phyloP scores from a whole-genome alignment of 257 asterid genomes.

The Haberlea rhodopensis region DNA sequence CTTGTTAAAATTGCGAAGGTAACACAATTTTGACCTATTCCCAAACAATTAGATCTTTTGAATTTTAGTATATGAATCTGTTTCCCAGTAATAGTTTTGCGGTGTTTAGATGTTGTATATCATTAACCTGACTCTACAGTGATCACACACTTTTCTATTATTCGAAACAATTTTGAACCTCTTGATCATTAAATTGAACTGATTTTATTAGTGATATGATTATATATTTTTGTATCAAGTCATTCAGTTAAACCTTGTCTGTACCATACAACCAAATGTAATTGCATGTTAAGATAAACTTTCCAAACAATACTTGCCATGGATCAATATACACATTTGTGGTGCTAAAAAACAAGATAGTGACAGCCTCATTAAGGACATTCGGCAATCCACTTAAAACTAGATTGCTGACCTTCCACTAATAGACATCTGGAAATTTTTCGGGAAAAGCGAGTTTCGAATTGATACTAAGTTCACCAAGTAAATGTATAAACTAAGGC shows the following conservation, averaged over 20 bases:
- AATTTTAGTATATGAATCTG: neutral
- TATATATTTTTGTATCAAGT: neutral
- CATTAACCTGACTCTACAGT: no score
- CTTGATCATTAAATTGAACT: no score
- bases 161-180: neutral
- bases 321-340: neutral
- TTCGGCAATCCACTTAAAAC: neutral
- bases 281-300: neutral
- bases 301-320: neutral
- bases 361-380: neutral
- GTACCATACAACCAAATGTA: neutral
- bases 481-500: neutral
- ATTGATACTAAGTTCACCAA: slow-evolving; percentile 3
- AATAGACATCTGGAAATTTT: neutral
- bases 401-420: slow-evolving; percentile 10
- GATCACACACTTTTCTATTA: neutral
- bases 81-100: neutral
- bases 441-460: neutral
- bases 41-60: neutral
- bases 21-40: slow-evolving; percentile 13
- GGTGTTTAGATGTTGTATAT: neutral
- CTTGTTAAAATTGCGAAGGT: slow-evolving; percentile 97
- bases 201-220: neutral
- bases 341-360: neutral
- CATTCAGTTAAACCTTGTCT: neutral